phyloP scores from a whole-genome alignment of 2,329 filamentous ascomycete genomes.

The Chaetoscypha palmicola region DNA sequence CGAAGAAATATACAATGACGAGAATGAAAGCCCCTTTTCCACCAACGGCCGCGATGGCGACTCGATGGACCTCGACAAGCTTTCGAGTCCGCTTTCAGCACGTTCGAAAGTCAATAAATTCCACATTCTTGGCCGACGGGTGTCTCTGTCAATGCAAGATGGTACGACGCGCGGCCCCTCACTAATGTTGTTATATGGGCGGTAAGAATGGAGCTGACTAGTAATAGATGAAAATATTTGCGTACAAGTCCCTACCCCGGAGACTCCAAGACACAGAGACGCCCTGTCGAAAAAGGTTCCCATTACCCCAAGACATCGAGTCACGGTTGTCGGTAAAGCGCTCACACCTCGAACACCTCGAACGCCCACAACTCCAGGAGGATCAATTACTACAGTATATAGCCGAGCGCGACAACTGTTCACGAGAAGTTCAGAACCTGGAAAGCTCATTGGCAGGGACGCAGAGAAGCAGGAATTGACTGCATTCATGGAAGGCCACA shows the following conservation, averaged over 20 bases:
- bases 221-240: slow-evolving; percentile 38
- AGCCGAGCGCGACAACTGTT: slow-evolving; percentile 84
- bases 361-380: slow-evolving; percentile 62
- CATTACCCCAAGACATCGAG: slow-evolving; percentile 75
- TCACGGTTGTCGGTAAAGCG: slow-evolving; percentile 68
- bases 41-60: slow-evolving; percentile 33
- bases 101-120: slow-evolving; percentile 31
- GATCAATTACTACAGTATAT: slow-evolving; percentile 67
- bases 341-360: slow-evolving; percentile 73
- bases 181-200: background rate
- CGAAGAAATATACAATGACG: slow-evolving; percentile 47
- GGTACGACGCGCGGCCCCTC: slow-evolving; percentile 30
- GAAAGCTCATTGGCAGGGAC: slow-evolving; percentile 30
- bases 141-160: slow-evolving; percentile 39
- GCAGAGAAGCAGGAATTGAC: slow-evolving; percentile 56
- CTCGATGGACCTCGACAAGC: slow-evolving; percentile 38
- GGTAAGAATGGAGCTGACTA: slow-evolving; percentile 14
- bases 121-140: slow-evolving; percentile 25
- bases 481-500: slow-evolving; percentile 59
- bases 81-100: slow-evolving; percentile 22
- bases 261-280: slow-evolving; percentile 73
- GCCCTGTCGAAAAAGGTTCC: slow-evolving; percentile 61
- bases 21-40: slow-evolving; percentile 57
- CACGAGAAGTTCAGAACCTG: slow-evolving; percentile 46
- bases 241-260: slow-evolving; percentile 56